These are phyloP conservation scores for Phytopythium helicoides DNA, from an alignment of 352 stramenopile genomes.

Conservation along the genomic window DNA sequence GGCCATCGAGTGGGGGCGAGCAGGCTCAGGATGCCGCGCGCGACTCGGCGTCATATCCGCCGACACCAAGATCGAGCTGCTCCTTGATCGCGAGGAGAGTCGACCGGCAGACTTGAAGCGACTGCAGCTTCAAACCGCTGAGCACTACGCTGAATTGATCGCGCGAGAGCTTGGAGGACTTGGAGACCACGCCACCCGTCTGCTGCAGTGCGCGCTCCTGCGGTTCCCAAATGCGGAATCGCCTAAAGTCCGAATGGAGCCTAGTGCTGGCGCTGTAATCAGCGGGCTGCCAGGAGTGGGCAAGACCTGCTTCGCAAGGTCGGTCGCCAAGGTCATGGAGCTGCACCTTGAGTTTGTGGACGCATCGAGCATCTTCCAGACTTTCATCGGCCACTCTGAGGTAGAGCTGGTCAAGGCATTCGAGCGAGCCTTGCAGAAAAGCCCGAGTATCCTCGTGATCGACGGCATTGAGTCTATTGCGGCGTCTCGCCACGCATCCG, in stretches of 20 bases:
- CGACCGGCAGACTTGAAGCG: no score
- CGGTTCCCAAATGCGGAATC: no score
- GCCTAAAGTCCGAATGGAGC: constrained; percentile 5
- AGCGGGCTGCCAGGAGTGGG: constrained; percentile 69
- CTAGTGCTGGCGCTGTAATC: constrained; percentile 58
- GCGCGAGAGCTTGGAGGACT: no score
- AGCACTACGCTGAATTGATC: no score
- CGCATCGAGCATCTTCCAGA: constrained; percentile 94
- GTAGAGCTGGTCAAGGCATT: constrained; percentile 62
- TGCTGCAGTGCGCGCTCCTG: no score
- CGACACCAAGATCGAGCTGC: no score
- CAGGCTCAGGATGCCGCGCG: no score
- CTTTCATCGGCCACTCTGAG: constrained; percentile 91
- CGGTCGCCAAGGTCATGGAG: constrained; percentile 31
- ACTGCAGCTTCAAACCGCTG: no score
- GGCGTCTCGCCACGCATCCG: constrained; percentile 46
- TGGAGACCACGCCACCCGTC: no score
- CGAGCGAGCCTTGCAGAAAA: constrained; percentile 37
- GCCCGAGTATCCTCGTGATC: constrained; percentile 72
- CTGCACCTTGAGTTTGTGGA: constrained; percentile 52
- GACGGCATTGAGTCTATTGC: constrained; percentile 92
- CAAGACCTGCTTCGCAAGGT: constrained; percentile 61
- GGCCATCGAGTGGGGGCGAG: no score
- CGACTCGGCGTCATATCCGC: no score
- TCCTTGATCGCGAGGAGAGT: no score